These are phyloP conservation scores for Termitomyces heimii DNA, from an alignment of 768 basidiomycete species.

Conservation along the genomic window DNA sequence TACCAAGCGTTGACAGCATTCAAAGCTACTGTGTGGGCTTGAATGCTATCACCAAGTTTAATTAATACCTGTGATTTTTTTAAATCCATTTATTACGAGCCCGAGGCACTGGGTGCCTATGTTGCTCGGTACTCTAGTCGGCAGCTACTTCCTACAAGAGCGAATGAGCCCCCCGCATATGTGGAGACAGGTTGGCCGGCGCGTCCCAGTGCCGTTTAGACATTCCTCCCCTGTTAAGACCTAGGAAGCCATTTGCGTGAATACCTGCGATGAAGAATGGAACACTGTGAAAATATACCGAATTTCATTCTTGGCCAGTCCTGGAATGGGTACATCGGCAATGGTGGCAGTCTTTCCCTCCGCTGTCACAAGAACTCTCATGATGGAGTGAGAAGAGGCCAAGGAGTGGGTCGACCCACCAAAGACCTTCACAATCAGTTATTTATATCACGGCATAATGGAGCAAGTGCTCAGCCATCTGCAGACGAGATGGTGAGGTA, in stretches of 20 bases:
- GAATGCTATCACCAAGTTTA: slow-evolving; percentile 13
- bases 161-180: too few relatives aligned
- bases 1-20: slow-evolving; percentile 29
- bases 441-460: background rate
- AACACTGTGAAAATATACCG: slow-evolving; percentile 11
- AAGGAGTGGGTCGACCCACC: background rate
- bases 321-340: slow-evolving; percentile 19
- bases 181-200: too few relatives aligned
- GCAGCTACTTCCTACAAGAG: too few relatives aligned
- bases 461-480: background rate
- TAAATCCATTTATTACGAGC: too few relatives aligned
- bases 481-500: background rate
- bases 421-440: too few relatives aligned
- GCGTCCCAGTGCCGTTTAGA: too few relatives aligned
- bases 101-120: too few relatives aligned
- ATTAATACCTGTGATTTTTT: background rate
- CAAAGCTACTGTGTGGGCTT: slow-evolving; percentile 25
- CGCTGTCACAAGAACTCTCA: slow-evolving; percentile 23
- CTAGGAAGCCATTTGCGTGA: too few relatives aligned
- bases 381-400: background rate
- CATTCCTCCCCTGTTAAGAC: too few relatives aligned
- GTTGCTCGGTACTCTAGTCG: too few relatives aligned
- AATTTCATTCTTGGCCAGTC: slow-evolving; percentile 22
- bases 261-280: background rate
- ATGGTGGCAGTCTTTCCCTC: slow-evolving; percentile 22